Percentiles rank a stretch among this genome's conserved stretches.
Conservation (phyloP, 139 green algal genomes). For the Desmodesmus armatus region DNA sequence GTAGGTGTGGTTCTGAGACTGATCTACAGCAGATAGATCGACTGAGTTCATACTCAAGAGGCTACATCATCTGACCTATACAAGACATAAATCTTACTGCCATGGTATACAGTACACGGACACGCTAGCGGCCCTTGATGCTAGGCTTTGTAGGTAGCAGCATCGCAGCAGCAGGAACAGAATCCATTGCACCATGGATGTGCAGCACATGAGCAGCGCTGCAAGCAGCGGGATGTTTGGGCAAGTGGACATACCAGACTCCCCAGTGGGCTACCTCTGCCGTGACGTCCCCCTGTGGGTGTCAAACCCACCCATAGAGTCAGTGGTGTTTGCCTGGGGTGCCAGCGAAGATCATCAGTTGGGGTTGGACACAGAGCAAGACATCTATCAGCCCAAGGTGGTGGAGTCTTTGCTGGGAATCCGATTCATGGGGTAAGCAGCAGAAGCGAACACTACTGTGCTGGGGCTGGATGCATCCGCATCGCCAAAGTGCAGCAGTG, state of each 20-base stretch:
- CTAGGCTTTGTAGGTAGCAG: too few species aligned
- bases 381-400: constrained; percentile 73
- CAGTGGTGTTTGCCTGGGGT: constrained; percentile 90
- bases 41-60: too few species aligned
- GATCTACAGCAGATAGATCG: too few species aligned
- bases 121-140: too few species aligned
- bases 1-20: too few species aligned
- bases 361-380: constrained; percentile 47
- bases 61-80: too few species aligned
- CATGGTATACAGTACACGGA: too few species aligned
- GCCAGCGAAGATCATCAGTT: constrained; percentile 90
- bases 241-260: constrained; percentile 14
- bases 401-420: constrained; percentile 83
- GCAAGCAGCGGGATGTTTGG: not conserved
- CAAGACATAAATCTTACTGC: too few species aligned
- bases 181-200: too few species aligned
- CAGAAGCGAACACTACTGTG: not conserved
- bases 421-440: constrained; percentile 63
- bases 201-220: not conserved
- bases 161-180: too few species aligned
- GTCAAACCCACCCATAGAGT: constrained; percentile 78
- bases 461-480: too few species aligned
- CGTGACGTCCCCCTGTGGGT: constrained; percentile 47
- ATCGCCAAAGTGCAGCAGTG: not conserved
- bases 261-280: constrained; percentile 15